A percentile compares a stretch with the other conserved stretches of the same genome.
Conservation (phyloP, 2,329 filamentous ascomycete genomes). For the Capronia americana region DNA sequence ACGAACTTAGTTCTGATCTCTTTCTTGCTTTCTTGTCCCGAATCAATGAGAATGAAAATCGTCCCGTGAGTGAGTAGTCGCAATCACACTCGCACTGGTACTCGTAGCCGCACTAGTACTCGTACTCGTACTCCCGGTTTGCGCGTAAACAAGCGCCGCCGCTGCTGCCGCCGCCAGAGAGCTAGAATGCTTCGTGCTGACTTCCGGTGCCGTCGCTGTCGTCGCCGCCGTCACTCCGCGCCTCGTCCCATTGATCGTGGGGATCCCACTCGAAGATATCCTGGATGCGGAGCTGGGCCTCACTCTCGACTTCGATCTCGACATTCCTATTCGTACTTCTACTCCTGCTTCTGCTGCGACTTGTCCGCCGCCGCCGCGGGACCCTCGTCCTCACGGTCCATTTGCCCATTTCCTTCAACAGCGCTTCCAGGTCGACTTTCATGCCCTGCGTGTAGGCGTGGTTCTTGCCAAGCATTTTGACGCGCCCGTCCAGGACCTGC, state of each 20-base stretch:
- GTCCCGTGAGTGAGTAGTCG: no score
- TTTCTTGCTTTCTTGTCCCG: no score
- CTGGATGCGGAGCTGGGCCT: constrained; percentile 27
- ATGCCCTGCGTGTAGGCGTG: constrained; percentile 34
- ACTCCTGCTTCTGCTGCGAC: neutral
- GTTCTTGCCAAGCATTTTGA: constrained; percentile 36
- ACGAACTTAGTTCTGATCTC: no score
- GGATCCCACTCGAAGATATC: constrained; percentile 35
- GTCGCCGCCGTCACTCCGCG: constrained; percentile 14
- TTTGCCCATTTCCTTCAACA: constrained; percentile 30
- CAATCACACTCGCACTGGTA: neutral
- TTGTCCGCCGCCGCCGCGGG: constrained; percentile 1
- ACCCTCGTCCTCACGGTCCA: constrained; percentile 21
- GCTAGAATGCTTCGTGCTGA: constrained; percentile 28
- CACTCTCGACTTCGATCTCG: constrained; percentile 18
- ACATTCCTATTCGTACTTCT: neutral
- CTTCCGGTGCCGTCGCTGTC: constrained; percentile 25
- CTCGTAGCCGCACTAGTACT: neutral
- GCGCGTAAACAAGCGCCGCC: neutral
- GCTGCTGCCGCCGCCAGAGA: neutral
- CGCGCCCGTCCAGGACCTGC: constrained; percentile 34
- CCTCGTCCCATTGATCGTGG: constrained; percentile 28
- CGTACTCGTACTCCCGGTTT: neutral
- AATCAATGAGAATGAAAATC: no score
- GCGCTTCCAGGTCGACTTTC: constrained; percentile 26